These are phyloP conservation scores for Dillenia suffruticosa DNA, from an alignment of 164 flowering plant genomes.

Conservation along the genomic window DNA sequence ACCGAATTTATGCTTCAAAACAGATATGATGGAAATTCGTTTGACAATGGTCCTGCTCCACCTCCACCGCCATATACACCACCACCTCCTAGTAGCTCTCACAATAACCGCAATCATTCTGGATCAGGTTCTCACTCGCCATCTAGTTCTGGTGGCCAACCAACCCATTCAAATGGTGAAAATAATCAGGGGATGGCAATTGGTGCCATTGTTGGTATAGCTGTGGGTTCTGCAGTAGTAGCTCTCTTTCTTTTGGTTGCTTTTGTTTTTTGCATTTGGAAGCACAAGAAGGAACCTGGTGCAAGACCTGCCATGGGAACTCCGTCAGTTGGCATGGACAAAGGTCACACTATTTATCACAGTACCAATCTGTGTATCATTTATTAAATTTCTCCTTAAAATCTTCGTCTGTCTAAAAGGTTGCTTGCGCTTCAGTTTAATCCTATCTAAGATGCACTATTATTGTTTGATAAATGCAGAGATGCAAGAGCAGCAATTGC, in stretches of 20 bases:
- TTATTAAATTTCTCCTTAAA: no score
- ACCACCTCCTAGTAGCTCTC: slow-evolving; percentile 67
- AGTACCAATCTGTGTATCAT: no score
- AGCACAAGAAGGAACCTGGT: slow-evolving; percentile 38
- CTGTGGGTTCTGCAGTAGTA: slow-evolving; percentile 42
- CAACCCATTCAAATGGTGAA: slow-evolving; percentile 22
- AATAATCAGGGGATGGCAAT: slow-evolving; percentile 28
- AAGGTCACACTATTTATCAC: slow-evolving; percentile 28
- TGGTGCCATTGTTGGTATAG: slow-evolving; percentile 65
- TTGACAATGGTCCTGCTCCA: slow-evolving; percentile 83
- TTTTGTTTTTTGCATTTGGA: slow-evolving; percentile 49
- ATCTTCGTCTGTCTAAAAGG: no score
- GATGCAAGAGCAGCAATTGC: slow-evolving; percentile 59
- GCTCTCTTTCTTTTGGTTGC: slow-evolving; percentile 38
- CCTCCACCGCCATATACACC: slow-evolving; percentile 79
- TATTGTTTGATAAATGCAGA: slow-evolving; percentile 27
- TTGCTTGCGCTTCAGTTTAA: no score
- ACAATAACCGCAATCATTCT: slow-evolving; percentile 29
- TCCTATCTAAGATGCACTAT: no score
- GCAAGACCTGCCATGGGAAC: slow-evolving; percentile 40
- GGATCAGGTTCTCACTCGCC: slow-evolving; percentile 30
- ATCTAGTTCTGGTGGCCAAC: slow-evolving; percentile 22
- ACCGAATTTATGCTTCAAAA: slow-evolving; percentile 12
- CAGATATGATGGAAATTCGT: slow-evolving; percentile 84
- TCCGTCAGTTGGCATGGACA: slow-evolving; percentile 33